Base-by-base conservation (phyloP, 352 stramenopile genomes). In the Phytophthora uliginosa region DNA sequence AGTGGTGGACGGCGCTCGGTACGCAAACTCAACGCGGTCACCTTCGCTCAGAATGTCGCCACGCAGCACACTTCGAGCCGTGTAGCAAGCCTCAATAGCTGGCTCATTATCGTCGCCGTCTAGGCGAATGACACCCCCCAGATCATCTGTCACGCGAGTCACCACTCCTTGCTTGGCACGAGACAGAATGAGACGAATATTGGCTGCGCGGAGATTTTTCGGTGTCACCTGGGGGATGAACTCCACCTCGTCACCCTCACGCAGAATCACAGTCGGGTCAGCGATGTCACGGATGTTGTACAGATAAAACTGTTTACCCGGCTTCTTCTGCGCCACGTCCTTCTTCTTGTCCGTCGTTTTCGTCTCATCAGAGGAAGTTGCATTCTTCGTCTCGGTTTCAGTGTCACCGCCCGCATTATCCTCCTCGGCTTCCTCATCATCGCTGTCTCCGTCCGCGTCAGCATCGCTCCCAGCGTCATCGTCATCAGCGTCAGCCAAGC, bases 21-120 rank as follows among this genome's bases (percentile, higher is more conserved):
- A 75, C 31, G 84, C 83, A 82, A 93, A 94, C 74, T 94, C 85
- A 7, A 95, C 86, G 59, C 83, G 85, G 69, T 95, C 88, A 9
- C 86, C 88, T 24, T 89, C 84, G 13, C 65, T 77, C 4, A 95
- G 69, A 12, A 88, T 59, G 51, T 93, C 85, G 10, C 80, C 82
- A 47, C 83, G 82, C 54, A 95, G 76, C 58, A 95, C 85, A 38
- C 80, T 77, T 10, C 83, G 76, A 55, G 77, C 74, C 5, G 71
- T 69, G 66, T 89, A 95, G 17, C 69, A 71, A 3, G 85, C 76
- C 10, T 88, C 81, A 13, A 84, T 22, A 1, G 18, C 20, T 8
- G 64, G 51, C 4, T 79, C 65, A 47, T 24, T 56, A 5, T 71
- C 77, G 0, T 83, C 79, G 18, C 66, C 74, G 42, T 91, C 86